Evolutionary conservation across 768 basidiomycete genomes (phyloP).

Genomic region (Lepiota brunneoincarnata): DNA sequence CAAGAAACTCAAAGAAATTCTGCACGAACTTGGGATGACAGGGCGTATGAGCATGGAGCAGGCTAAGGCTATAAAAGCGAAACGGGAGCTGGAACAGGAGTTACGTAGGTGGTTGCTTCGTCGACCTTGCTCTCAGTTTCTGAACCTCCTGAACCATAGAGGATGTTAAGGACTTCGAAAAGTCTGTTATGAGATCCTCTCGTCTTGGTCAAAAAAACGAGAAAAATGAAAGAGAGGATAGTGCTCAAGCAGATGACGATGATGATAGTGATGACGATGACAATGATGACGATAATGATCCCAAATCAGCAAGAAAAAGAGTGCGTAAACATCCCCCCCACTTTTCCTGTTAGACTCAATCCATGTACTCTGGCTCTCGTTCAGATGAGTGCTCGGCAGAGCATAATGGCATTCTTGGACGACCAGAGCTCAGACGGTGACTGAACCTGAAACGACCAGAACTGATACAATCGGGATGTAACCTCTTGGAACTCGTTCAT

Average conservation of each 20-base stretch:
- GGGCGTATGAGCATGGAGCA: conserved; percentile 77
- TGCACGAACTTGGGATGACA: conserved; percentile 76
- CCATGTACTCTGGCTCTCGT: neutral
- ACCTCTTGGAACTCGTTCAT: neutral
- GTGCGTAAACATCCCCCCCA: conserved; percentile 24
- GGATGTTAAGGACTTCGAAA: conserved; percentile 73
- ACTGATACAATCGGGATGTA: neutral
- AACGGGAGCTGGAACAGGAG: conserved; percentile 75
- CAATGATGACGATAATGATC: conserved; percentile 27
- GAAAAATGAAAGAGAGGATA: conserved; percentile 20
- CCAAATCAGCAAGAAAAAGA: conserved; percentile 35
- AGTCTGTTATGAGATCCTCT: conserved; percentile 38
- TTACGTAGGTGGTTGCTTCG: conserved; percentile 33
- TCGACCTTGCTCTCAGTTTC: neutral
- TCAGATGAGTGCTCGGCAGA: conserved; percentile 47
- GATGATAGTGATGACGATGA: conserved; percentile 25
- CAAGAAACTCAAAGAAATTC: conserved; percentile 56
- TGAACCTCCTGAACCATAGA: conserved; percentile 35
- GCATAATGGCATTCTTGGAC: conserved; percentile 68
- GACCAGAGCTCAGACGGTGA: conserved; percentile 72
- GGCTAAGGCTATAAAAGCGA: conserved; percentile 70
- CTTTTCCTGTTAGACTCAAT: neutral
- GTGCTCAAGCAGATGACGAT: conserved; percentile 20
- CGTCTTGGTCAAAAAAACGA: conserved; percentile 20
- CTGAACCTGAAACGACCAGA: conserved; percentile 4